Base-by-base conservation (phyloP, 805 yeast species). In the Candida vaughaniae region DNA sequence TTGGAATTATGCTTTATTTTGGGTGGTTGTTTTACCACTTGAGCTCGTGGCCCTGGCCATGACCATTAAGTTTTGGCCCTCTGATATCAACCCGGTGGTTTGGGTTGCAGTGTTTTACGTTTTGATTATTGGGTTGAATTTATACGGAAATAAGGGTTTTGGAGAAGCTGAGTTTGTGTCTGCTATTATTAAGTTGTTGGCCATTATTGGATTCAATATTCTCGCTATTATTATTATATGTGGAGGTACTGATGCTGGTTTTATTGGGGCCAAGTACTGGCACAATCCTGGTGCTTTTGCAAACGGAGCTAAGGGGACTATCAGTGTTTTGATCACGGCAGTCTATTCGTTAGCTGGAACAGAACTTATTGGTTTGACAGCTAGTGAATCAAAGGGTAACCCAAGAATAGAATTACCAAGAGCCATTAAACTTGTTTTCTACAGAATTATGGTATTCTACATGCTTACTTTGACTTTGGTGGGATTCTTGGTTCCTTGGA, bases 271-370 rank as follows among this genome's bases (percentile, higher is more conserved):
- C 16, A 53, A 52, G 38, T 46, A 64, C 48, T 66, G 70, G 69
- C 57, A 53, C 39, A 44, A 54, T 17, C 65, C 68, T 0, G 67
- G 67, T 9, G 51, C 69, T 1, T 64, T 66, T 40, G 56, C 62
- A 23, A 46, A 61, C 31, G 78, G 79, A 3, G 58, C 60, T 35
- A 66, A 66, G 42, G 72, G 72, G 1, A 57, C 63, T 22, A 53
- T 64, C 9, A 55, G 64, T 7, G 70, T 64, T 15, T 57, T 65
- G 38, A 55, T 66, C 35, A 55, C 69, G 0, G 72, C 72, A 19
- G 63, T 69, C 1, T 66, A 65, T 49, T 64, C 71, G 12, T 56
- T 66, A 42, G 71, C 72, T 7, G 71, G 71, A 2, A 65, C 71
- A 5, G 71, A 66, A 45, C 55, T 66, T 36, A 62, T 66, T 28